phyloP scores from a whole-genome alignment of 2,329 filamentous ascomycete genomes.

The Xylaria sp. region DNA sequence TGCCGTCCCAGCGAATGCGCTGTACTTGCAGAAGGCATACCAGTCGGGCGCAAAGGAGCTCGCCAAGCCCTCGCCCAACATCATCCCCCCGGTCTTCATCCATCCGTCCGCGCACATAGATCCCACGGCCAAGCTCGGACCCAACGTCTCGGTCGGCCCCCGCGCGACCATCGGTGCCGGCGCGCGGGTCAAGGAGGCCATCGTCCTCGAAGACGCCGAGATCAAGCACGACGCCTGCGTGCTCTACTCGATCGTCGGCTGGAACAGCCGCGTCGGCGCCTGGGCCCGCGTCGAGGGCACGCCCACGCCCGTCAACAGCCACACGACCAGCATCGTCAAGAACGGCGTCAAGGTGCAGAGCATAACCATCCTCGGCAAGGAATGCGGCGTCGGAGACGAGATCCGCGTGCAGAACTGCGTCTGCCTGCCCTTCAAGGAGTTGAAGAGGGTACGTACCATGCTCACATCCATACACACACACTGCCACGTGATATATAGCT shows the following conservation, averaged over 20 bases:
- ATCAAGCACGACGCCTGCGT: conserved; percentile 97
- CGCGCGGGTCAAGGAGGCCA: conserved; percentile 90
- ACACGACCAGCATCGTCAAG: conserved; percentile 94
- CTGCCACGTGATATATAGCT: conserved; percentile 26
- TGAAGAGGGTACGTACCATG: conserved; percentile 72
- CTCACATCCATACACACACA: neutral
- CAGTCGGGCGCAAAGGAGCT: conserved; percentile 83
- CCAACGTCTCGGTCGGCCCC: conserved; percentile 96
- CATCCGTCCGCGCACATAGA: conserved; percentile 90
- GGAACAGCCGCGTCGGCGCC: conserved; percentile 94
- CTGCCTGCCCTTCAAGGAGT: conserved; percentile 95
- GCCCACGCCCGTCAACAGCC: conserved; percentile 82
- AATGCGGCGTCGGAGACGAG: conserved; percentile 91
- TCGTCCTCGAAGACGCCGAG: conserved; percentile 92
- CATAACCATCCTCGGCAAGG: conserved; percentile 96
- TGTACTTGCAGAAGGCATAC: conserved; percentile 93
- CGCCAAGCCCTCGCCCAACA: conserved; percentile 79
- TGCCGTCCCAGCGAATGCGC: conserved; percentile 91
- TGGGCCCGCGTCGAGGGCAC: conserved; percentile 98
- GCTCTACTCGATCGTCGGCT: conserved; percentile 94
- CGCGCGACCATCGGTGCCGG: conserved; percentile 82
- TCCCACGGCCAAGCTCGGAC: conserved; percentile 92
- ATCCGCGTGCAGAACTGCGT: conserved; percentile 97
- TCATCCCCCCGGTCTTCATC: conserved; percentile 91
- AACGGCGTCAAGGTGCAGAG: conserved; percentile 98